Conservation (phyloP, 495 filamentous ascomycete genomes). For the Tirmania nivea region DNA sequence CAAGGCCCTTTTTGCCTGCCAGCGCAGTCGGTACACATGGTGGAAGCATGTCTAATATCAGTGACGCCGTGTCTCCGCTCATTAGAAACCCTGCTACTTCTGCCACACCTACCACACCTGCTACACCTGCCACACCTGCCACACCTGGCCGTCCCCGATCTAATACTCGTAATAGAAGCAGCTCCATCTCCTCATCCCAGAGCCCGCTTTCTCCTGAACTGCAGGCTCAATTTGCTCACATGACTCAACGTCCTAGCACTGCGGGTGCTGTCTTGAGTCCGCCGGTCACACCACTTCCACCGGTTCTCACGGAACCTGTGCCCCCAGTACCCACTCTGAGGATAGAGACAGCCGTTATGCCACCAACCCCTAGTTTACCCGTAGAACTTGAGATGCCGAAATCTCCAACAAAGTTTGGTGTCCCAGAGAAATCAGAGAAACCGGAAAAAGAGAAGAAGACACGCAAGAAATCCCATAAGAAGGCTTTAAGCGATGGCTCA, state of each 20-base stretch:
- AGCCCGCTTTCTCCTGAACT: slow-evolving; percentile 11
- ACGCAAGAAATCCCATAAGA: slow-evolving; percentile 18
- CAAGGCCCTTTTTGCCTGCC: slow-evolving; percentile 7
- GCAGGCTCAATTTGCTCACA: slow-evolving; percentile 7
- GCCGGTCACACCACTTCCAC: background rate
- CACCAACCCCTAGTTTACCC: background rate
- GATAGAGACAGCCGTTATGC: background rate
- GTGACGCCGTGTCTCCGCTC: background rate
- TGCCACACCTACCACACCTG: slow-evolving; percentile 5
- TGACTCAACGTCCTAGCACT: slow-evolving; percentile 13
- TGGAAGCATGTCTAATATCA: slow-evolving; percentile 7
- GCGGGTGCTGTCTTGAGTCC: slow-evolving; percentile 13
- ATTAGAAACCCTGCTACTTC: background rate
- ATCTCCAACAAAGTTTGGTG: background rate
- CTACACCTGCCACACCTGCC: slow-evolving; percentile 1
- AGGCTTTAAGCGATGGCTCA: slow-evolving; percentile 17
- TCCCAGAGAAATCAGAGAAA: too few species aligned
- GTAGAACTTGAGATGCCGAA: too few species aligned
- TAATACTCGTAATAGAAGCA: slow-evolving; percentile 17
- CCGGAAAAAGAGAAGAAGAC: background rate
- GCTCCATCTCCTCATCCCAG: slow-evolving; percentile 16
- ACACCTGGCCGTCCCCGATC: slow-evolving; percentile 1
- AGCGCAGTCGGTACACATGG: slow-evolving; percentile 4
- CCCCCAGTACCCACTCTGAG: background rate
- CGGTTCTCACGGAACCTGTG: background rate